These are phyloP conservation scores for Tylopilus subfusipes DNA, from an alignment of 768 basidiomycete species.

Conservation along the genomic window DNA sequence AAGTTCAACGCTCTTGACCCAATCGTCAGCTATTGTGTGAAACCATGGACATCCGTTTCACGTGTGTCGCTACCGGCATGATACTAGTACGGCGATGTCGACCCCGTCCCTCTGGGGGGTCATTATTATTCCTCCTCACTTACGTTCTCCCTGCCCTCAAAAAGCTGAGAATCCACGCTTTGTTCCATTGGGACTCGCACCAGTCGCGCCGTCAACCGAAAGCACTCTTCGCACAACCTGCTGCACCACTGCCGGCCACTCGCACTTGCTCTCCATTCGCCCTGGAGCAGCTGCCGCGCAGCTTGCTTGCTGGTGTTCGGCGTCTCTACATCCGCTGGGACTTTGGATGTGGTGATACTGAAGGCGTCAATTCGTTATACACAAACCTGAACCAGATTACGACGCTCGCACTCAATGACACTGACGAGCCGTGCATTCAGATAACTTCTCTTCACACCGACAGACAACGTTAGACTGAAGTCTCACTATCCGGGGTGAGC, in stretches of 20 bases:
- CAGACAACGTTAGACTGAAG: too few relatives aligned
- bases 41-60: too few relatives aligned
- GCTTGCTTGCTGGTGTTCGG: neutral
- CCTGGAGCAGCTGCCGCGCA: neutral
- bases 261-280: neutral
- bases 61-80: neutral
- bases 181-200: neutral
- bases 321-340: neutral
- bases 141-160: neutral
- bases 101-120: neutral
- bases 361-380: neutral
- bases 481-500: too few relatives aligned
- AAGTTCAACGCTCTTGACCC: too few relatives aligned
- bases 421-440: too few relatives aligned
- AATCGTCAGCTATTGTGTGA: too few relatives aligned
- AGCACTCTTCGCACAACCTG: neutral
- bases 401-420: neutral
- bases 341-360: neutral
- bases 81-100: neutral
- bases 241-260: neutral
- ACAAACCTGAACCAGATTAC: neutral
- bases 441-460: too few relatives aligned
- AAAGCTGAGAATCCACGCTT: neutral
- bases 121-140: neutral
- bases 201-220: neutral